Evolutionary conservation across 371 early-diverging fungal species (phyloP).

Genomic region (Choanephora cucurbitarum): DNA sequence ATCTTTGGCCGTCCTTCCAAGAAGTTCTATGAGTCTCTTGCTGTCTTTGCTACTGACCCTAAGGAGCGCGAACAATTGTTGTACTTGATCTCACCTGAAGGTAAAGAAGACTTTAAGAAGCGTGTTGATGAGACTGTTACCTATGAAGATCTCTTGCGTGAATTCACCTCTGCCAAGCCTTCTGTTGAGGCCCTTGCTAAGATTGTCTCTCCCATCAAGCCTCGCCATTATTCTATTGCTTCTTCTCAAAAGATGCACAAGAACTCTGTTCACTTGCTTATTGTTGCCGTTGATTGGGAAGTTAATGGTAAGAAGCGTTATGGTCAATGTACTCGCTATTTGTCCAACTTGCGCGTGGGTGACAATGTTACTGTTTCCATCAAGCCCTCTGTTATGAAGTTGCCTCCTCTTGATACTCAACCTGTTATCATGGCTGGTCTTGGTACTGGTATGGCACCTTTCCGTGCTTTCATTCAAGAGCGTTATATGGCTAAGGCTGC

Average conservation of each 20-base stretch:
- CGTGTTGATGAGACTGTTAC: constrained; percentile 83
- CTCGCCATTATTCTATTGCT: constrained; percentile 95
- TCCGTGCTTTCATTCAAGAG: constrained; percentile 95
- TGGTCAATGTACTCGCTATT: constrained; percentile 92
- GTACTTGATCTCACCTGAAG: constrained; percentile 73
- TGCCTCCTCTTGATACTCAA: constrained; percentile 77
- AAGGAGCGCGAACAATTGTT: constrained; percentile 73
- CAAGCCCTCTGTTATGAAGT: constrained; percentile 95
- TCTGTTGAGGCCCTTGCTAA: constrained; percentile 68
- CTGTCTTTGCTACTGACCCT: constrained; percentile 69
- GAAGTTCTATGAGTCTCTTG: constrained; percentile 85
- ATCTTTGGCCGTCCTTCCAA: constrained; percentile 94
- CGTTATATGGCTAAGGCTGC: constrained; percentile 75
- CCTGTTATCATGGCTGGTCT: constrained; percentile 96
- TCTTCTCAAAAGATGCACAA: constrained; percentile 86
- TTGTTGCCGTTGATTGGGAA: constrained; percentile 90
- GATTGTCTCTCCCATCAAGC: constrained; percentile 84
- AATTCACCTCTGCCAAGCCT: constrained; percentile 85
- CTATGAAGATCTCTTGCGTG: constrained; percentile 84
- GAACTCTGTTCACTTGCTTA: constrained; percentile 84
- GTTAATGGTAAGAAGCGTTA: constrained; percentile 67
- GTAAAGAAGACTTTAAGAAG: constrained; percentile 78
- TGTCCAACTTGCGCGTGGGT: constrained; percentile 69
- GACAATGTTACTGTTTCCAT: constrained; percentile 80
- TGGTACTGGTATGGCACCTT: constrained; percentile 97